phyloP scores from a whole-genome alignment of 495 filamentous ascomycete species.

The Neurospora sp. region DNA sequence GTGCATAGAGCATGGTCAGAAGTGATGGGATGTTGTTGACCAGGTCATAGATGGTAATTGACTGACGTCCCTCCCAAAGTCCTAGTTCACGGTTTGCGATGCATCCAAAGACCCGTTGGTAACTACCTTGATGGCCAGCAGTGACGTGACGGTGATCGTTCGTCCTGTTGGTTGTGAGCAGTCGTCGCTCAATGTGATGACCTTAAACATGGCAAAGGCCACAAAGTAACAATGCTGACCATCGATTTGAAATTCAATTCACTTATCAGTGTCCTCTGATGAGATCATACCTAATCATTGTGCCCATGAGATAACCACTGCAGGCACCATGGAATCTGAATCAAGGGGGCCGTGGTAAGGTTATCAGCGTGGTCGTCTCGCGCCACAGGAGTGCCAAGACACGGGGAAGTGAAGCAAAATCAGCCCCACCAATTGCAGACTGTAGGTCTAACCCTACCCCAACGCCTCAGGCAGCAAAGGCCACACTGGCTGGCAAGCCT shows the following conservation, averaged over 20 bases:
- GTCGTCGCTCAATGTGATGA: background rate
- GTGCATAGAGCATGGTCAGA: background rate
- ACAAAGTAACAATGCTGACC: background rate
- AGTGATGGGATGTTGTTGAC: background rate
- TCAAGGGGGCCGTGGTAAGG: background rate
- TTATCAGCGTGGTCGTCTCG: background rate
- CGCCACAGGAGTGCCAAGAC: background rate
- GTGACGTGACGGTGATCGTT: background rate
- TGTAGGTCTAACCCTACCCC: conserved; percentile 41
- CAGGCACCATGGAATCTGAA: background rate
- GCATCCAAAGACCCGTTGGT: background rate
- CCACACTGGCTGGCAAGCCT: conserved; percentile 24
- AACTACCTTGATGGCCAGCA: background rate
- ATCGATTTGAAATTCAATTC: background rate
- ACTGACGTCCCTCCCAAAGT: background rate
- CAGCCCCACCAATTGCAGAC: conserved; percentile 10
- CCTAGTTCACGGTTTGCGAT: background rate
- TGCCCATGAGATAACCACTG: background rate
- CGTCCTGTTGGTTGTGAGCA: background rate
- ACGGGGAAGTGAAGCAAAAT: background rate
- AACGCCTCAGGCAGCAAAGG: conserved; percentile 27
- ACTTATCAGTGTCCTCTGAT: background rate
- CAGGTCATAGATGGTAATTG: background rate
- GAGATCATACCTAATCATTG: background rate
- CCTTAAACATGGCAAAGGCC: background rate